These are phyloP conservation scores for Nannizziopsis arthrosporioides DNA, from an alignment of 2,329 filamentous ascomycete species.

Conservation along the genomic window DNA sequence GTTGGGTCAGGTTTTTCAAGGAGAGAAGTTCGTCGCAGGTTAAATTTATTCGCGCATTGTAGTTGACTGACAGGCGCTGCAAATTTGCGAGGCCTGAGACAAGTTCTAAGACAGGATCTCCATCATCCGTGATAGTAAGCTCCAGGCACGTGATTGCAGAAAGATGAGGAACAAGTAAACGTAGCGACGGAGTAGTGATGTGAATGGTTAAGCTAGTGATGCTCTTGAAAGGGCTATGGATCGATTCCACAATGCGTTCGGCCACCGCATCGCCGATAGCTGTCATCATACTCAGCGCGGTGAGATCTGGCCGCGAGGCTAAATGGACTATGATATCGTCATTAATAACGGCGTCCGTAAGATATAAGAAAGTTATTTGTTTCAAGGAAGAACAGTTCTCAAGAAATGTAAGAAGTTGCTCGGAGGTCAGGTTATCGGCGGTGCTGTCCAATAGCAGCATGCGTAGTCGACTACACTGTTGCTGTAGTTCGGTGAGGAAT, in stretches of 20 bases:
- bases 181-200: neutral
- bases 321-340: constrained; percentile 2
- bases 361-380: neutral
- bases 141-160: neutral
- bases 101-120: neutral
- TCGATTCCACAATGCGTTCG: neutral
- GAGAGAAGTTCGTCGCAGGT: neutral
- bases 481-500: neutral
- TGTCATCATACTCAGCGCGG: neutral
- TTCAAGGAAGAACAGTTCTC: neutral
- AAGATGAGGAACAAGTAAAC: neutral
- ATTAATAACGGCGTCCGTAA: constrained; percentile 1
- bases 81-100: neutral
- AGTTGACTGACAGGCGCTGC: neutral
- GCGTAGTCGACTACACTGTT: neutral
- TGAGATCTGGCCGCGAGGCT: neutral
- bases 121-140: neutral
- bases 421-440: neutral
- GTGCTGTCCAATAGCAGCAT: neutral
- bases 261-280: neutral
- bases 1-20: neutral
- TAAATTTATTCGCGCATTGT: neutral
- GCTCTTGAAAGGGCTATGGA: neutral
- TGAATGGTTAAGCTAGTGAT: neutral
- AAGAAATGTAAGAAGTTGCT: constrained; percentile 3